Evolutionary conservation across 208 protist species (phyloP).

Genomic region (Herpetomonas samuelpessoai): DNA sequence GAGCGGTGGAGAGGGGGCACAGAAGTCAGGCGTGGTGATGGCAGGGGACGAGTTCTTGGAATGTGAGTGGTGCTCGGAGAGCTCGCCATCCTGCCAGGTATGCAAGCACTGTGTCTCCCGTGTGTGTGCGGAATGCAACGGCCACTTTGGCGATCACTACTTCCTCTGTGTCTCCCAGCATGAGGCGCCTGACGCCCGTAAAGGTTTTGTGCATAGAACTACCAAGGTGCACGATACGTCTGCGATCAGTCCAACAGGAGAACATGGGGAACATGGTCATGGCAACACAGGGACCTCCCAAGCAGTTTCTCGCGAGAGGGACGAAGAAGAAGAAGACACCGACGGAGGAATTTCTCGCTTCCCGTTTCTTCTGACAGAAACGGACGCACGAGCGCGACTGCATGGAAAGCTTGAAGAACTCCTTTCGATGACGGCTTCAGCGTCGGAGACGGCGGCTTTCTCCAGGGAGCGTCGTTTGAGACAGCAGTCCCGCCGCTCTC

Average conservation of each 20-base stretch:
- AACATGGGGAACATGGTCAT: too few relatives aligned
- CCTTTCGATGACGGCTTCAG: too few relatives aligned
- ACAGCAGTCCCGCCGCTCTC: too few relatives aligned
- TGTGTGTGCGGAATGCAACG: constrained; percentile 35
- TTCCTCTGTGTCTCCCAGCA: constrained; percentile 31
- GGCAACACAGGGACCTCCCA: too few relatives aligned
- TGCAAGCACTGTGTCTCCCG: constrained; percentile 40
- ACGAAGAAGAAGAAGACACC: background rate
- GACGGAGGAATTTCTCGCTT: constrained; percentile 8
- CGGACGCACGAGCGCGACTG: constrained; percentile 15
- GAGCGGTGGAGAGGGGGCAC: background rate
- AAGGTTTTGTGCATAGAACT: too few relatives aligned
- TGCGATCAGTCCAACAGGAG: too few relatives aligned
- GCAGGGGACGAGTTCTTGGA: constrained; percentile 22
- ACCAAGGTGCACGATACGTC: too few relatives aligned
- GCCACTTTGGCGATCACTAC: constrained; percentile 39
- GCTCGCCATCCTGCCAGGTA: constrained; percentile 21
- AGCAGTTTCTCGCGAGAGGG: too few relatives aligned
- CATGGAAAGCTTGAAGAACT: too few relatives aligned
- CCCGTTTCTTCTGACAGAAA: constrained; percentile 26
- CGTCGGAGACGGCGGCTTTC: too few relatives aligned
- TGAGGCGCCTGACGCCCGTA: too few relatives aligned
- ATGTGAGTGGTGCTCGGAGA: constrained; percentile 46
- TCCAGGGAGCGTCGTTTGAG: too few relatives aligned
- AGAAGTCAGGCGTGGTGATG: background rate